Conservation (phyloP, 2,329 filamentous ascomycete genomes). For the Paecilomyces variotii region DNA sequence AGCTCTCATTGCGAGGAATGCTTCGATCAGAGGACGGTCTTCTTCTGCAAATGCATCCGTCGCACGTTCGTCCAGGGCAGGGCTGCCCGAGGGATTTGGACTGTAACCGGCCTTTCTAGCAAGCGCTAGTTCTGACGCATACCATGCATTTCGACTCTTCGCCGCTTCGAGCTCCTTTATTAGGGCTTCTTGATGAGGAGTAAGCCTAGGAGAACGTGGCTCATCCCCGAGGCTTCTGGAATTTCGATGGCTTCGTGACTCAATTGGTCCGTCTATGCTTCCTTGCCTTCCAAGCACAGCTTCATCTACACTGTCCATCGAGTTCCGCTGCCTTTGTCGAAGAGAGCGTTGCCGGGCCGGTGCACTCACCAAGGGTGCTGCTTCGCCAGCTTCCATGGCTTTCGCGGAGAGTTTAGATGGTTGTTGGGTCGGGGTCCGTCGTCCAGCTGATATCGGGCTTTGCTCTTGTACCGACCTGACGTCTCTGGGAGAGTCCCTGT, state of each 20-base stretch:
- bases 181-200: conserved; percentile 51
- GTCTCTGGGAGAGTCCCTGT: conserved; percentile 35
- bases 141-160: conserved; percentile 90
- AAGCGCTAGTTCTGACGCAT: conserved; percentile 85
- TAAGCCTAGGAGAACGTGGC: conserved; percentile 38
- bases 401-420: conserved; percentile 33
- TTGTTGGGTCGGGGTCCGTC: conserved; percentile 54
- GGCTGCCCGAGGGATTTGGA: conserved; percentile 60
- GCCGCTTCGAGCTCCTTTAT: conserved; percentile 79
- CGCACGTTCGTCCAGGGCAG: conserved; percentile 66
- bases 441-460: conserved; percentile 50
- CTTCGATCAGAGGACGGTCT: conserved; percentile 85
- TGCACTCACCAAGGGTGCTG: conserved; percentile 34
- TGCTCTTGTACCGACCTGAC: conserved; percentile 33
- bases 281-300: conserved; percentile 36
- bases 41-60: conserved; percentile 82
- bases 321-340: conserved; percentile 53
- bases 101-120: conserved; percentile 85
- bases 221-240: conserved; percentile 35
- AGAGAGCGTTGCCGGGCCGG: conserved; percentile 44
- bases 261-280: conserved; percentile 33
- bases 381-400: conserved; percentile 40
- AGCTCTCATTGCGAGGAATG: conserved; percentile 79
- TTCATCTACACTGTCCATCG: conserved; percentile 62
- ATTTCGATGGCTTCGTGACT: conserved; percentile 31